Percentiles rank a stretch among this genome's conserved stretches.
These are phyloP conservation scores for Colletotrichum godetiae DNA, from an alignment of 2,329 filamentous ascomycete genomes.

Conservation along the genomic window DNA sequence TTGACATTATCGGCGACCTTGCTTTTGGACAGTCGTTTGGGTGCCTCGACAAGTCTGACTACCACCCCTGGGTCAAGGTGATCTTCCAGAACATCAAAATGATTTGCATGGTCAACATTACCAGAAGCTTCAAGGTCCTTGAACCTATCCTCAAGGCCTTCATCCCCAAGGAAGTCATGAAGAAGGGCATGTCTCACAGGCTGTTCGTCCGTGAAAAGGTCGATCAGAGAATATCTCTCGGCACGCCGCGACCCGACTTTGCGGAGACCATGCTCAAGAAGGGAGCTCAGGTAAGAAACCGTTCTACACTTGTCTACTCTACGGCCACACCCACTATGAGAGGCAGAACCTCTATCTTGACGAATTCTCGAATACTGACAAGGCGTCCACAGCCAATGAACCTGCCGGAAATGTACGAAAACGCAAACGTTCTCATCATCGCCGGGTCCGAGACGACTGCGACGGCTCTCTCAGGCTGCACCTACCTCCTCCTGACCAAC, in stretches of 20 bases:
- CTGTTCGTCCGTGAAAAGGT: constrained; percentile 21
- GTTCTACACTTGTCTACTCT: no score
- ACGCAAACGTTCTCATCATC: constrained; percentile 40
- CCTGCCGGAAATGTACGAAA: constrained; percentile 38
- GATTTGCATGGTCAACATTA: background rate
- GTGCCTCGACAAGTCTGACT: constrained; percentile 38
- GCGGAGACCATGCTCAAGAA: constrained; percentile 35
- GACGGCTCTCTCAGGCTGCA: constrained; percentile 42
- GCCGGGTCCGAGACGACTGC: constrained; percentile 50
- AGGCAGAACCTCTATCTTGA: no score
- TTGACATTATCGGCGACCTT: constrained; percentile 46
- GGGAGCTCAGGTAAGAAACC: constrained; percentile 19
- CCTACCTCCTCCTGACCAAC: constrained; percentile 45
- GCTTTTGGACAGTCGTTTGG: constrained; percentile 44
- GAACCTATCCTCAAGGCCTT: constrained; percentile 10
- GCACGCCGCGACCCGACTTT: constrained; percentile 36
- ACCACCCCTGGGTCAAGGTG: constrained; percentile 32
- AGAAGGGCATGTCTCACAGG: constrained; percentile 4
- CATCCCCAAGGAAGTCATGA: constrained; percentile 5
- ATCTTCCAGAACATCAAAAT: constrained; percentile 38
- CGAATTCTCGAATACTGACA: background rate
- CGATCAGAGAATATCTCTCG: constrained; percentile 23
- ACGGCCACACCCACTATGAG: no score
- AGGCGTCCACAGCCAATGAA: constrained; percentile 17
- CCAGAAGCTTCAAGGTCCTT: background rate